A percentile compares a stretch with the other conserved stretches of the same genome.
Evolutionary conservation across 192 early-diverging fungal genomes (phyloP).

Genomic region (Backusella mclennaniae): DNA sequence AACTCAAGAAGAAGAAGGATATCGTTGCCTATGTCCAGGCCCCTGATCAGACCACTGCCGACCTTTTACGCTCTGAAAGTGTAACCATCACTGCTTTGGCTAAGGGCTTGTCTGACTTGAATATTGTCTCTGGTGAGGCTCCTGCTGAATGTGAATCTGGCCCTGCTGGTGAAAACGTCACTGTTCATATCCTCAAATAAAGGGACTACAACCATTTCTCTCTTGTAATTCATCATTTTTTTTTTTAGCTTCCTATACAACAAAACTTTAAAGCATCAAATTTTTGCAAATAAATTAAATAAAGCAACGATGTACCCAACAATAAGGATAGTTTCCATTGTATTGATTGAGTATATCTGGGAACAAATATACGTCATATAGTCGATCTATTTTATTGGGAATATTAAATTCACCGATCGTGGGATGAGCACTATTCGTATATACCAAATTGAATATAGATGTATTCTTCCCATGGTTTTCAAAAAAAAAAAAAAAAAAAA

Average conservation of each 20-base stretch:
- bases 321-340: too few species aligned
- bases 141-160: conserved; percentile 73
- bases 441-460: background rate
- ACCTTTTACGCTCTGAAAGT: conserved; percentile 57
- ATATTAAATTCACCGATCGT: background rate
- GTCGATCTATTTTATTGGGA: background rate
- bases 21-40: conserved; percentile 64
- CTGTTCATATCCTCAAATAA: conserved; percentile 18
- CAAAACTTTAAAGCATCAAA: too few species aligned
- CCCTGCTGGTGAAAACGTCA: conserved; percentile 5
- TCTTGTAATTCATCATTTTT: background rate
- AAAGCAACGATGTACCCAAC: too few species aligned
- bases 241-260: too few species aligned
- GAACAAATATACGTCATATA: background rate
- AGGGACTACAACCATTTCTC: background rate
- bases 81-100: conserved; percentile 67
- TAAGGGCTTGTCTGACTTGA: conserved; percentile 71
- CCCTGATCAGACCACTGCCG: conserved; percentile 37
- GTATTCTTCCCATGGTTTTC: background rate
- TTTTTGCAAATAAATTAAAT: too few species aligned
- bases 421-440: background rate
- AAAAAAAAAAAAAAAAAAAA: too few species aligned
- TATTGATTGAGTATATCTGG: background rate
- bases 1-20: conserved; percentile 75
- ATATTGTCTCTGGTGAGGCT: conserved; percentile 50